Base-by-base conservation (phyloP, 1,139 yeast species). In the Suhomyces kunorum region DNA sequence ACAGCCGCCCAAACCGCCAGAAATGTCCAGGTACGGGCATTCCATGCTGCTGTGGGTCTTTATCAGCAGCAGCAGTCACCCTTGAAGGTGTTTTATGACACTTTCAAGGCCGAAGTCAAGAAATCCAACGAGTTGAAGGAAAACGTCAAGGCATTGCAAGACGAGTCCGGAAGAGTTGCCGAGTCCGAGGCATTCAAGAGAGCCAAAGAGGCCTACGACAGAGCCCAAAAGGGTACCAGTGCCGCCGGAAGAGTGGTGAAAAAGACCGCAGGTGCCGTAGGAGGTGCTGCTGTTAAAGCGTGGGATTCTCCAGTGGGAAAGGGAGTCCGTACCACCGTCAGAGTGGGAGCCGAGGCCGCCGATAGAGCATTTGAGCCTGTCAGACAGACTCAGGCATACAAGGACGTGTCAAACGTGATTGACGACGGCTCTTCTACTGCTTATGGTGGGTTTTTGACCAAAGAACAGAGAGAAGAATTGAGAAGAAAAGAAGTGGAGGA, bases 251-350 rank as follows among this genome's bases (percentile, higher is more conserved):
- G 84, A 59, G 87, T 89, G 32, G 80, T 89, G 43, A 79, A 81
- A 53, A 87, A 87, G 66, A 92, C 98, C 2, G 97, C 98, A n/a
- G 88, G 86, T 55, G 94, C 83, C 25, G 88, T 92, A 22, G 98
- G 97, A 40, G 83, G 78, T 41, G 95, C 82, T 32, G 98, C 97
- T 3, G 75, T 78, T 33, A 83, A 83, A 47, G 97, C 98, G 0
- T 94, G 99, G 99, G 97, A 94, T 47, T 88, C 97, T 2, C 89
- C 92, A 24, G 87, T 92, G 34, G 92, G 96, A 48, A 83, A 84
- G 63, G 86, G 83, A 37, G 92, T 96, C 13, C 79, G 98, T 59
- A 75, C 81, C 30, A 88, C 89, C 0, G 94, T 89, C 11, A 77
- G 76, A 48, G 78, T 78, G 40, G 81, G 97, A 8, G 96, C 95